phyloP scores from a whole-genome alignment of 768 basidiomycete species.

The Russula earlei region DNA sequence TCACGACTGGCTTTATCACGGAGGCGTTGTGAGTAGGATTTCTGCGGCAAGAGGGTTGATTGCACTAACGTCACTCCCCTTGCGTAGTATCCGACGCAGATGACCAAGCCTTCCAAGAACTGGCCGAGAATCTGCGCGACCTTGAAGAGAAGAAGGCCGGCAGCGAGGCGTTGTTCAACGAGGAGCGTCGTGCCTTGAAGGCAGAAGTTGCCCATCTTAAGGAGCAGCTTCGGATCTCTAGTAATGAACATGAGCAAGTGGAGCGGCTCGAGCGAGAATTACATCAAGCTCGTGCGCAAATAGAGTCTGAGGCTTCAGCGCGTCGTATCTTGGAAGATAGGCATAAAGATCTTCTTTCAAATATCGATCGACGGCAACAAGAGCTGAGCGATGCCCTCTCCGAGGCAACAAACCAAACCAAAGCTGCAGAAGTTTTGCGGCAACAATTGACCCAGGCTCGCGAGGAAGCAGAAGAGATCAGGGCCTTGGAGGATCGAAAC shows the following conservation, averaged over 20 bases:
- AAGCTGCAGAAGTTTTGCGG: constrained; percentile 46
- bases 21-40: constrained; percentile 51
- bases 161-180: constrained; percentile 49
- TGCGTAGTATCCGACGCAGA: constrained; percentile 60
- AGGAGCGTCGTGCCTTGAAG: constrained; percentile 47
- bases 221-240: constrained; percentile 33
- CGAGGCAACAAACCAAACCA: constrained; percentile 61
- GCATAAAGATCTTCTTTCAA: constrained; percentile 44
- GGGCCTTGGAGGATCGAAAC: constrained; percentile 55
- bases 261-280: constrained; percentile 57
- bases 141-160: constrained; percentile 46
- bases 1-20: constrained; percentile 62
- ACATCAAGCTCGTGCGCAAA: constrained; percentile 48
- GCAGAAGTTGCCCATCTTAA: constrained; percentile 49
- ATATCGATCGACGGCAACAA: constrained; percentile 46
- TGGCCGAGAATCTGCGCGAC: constrained; percentile 55
- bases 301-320: constrained; percentile 53
- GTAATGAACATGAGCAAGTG: constrained; percentile 43
- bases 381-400: constrained; percentile 49
- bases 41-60: background rate
- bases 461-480: constrained; percentile 58
- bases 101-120: constrained; percentile 63
- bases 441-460: constrained; percentile 54
- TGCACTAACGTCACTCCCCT: background rate
- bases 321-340: constrained; percentile 57